Evolutionary conservation across 768 basidiomycete species (phyloP).

Genomic region (Trametes cingulata): DNA sequence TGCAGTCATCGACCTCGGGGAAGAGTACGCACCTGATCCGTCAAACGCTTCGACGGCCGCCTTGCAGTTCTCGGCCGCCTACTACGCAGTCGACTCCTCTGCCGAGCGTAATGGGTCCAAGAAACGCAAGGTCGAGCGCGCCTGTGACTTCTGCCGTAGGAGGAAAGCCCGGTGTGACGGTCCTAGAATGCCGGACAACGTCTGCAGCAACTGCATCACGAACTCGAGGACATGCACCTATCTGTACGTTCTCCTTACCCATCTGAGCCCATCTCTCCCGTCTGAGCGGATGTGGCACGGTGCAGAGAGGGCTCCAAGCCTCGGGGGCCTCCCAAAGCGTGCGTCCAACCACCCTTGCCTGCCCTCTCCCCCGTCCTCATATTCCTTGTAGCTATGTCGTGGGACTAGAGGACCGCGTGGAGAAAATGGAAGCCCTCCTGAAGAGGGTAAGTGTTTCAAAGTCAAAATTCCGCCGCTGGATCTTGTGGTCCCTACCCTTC

Average conservation of each 20-base stretch:
- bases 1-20: conserved; percentile 25
- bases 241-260: conserved; percentile 28
- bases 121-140: conserved; percentile 37
- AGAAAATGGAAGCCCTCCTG: conserved; percentile 39
- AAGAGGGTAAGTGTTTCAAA: conserved; percentile 34
- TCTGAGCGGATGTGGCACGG: not conserved
- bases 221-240: conserved; percentile 37
- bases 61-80: conserved; percentile 19
- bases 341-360: conserved; percentile 19
- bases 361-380: not conserved
- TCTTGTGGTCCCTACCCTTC: conserved; percentile 24
- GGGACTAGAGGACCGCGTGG: conserved; percentile 38
- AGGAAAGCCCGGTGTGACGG: conserved; percentile 38
- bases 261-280: not conserved
- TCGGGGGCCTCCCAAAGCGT: conserved; percentile 42
- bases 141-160: conserved; percentile 37
- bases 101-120: conserved; percentile 27
- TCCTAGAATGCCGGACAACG: conserved; percentile 34
- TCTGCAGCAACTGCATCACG: conserved; percentile 40
- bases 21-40: conserved; percentile 21
- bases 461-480: conserved; percentile 21
- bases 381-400: conserved; percentile 32
- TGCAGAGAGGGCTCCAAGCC: conserved; percentile 40
- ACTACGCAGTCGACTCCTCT: conserved; percentile 24
- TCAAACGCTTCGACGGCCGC: conserved; percentile 18